These are phyloP conservation scores for Echinochloa phyllopogon DNA, from an alignment of 176 grass and related monocot species.

Conservation along the genomic window DNA sequence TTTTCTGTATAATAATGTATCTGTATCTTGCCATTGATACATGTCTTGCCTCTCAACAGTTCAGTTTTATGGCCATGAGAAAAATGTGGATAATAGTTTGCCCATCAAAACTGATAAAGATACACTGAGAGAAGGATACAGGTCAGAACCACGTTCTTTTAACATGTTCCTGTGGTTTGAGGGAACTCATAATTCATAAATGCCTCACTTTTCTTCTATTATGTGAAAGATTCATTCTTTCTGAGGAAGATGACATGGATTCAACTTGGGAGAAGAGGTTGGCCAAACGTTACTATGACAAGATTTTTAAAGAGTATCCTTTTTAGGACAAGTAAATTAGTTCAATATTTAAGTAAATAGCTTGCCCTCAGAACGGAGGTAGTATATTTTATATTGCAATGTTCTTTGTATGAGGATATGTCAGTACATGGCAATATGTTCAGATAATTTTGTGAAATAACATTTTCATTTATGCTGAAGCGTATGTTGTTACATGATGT, in stretches of 20 bases:
- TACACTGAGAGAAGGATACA: slow-evolving; percentile 90
- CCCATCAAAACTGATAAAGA: slow-evolving; percentile 87
- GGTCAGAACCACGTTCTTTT: slow-evolving; percentile 42
- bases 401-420: not conserved
- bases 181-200: slow-evolving; percentile 7
- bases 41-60: slow-evolving; percentile 45
- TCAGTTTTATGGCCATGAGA: slow-evolving; percentile 79
- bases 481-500: not conserved
- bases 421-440: slow-evolving; percentile 1
- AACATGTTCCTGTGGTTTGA: slow-evolving; percentile 26
- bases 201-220: slow-evolving; percentile 2
- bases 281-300: slow-evolving; percentile 90
- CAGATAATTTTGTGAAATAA: not conserved
- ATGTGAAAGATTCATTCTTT: slow-evolving; percentile 78
- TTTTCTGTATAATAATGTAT: slow-evolving; percentile 19
- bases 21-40: slow-evolving; percentile 26
- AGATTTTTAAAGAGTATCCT: slow-evolving; percentile 99
- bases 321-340: too few relatives aligned
- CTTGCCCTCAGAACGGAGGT: too few relatives aligned
- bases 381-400: too few relatives aligned
- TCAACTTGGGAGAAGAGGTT: slow-evolving; percentile 94
- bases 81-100: slow-evolving; percentile 45
- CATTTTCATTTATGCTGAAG: not conserved
- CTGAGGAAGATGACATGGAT: slow-evolving; percentile 87
- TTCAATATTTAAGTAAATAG: too few relatives aligned